Conservation (phyloP, 1,284 basidiomycete genomes). For the Fomitopsis pinicola region DNA sequence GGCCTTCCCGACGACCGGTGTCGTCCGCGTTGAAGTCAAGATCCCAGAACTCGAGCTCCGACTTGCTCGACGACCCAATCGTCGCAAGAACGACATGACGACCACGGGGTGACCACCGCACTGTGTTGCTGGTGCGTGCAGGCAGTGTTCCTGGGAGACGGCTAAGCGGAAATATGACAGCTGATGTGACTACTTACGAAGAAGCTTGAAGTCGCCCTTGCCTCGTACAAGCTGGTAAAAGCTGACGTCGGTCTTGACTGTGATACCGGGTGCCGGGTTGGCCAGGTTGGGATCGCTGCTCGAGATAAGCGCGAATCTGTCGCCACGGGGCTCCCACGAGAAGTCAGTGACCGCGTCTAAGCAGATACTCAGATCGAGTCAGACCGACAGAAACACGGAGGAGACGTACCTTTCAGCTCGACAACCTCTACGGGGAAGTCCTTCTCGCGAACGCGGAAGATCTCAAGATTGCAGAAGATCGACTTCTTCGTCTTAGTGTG, state of each 20-base stretch:
- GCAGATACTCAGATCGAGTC: slow-evolving; percentile 1
- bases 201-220: slow-evolving; percentile 93
- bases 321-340: slow-evolving; percentile 97
- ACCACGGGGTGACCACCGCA: slow-evolving; percentile 97
- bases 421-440: slow-evolving; percentile 98
- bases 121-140: slow-evolving; percentile 88
- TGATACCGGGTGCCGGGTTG: slow-evolving; percentile 84
- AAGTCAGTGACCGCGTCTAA: slow-evolving; percentile 94
- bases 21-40: slow-evolving; percentile 89
- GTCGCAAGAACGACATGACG: slow-evolving; percentile 96
- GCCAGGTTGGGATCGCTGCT: slow-evolving; percentile 93
- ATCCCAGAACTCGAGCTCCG: slow-evolving; percentile 99
- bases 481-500: slow-evolving; percentile 99
- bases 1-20: slow-evolving; percentile 46
- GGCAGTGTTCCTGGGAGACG: slow-evolving; percentile 65
- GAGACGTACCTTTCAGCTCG: slow-evolving; percentile 82
- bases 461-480: slow-evolving; percentile 97
- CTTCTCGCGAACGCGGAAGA: slow-evolving; percentile 97
- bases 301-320: slow-evolving; percentile 94
- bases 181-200: slow-evolving; percentile 51
- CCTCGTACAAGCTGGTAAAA: slow-evolving; percentile 94
- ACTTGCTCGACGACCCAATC: slow-evolving; percentile 92
- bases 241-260: slow-evolving; percentile 94
- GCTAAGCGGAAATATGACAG: neutral
- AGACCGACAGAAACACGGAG: neutral